Percentiles rank a stretch among this genome's conserved stretches.
phyloP scores from a whole-genome alignment of 345 rosid species.

The Salix suchowensis region DNA sequence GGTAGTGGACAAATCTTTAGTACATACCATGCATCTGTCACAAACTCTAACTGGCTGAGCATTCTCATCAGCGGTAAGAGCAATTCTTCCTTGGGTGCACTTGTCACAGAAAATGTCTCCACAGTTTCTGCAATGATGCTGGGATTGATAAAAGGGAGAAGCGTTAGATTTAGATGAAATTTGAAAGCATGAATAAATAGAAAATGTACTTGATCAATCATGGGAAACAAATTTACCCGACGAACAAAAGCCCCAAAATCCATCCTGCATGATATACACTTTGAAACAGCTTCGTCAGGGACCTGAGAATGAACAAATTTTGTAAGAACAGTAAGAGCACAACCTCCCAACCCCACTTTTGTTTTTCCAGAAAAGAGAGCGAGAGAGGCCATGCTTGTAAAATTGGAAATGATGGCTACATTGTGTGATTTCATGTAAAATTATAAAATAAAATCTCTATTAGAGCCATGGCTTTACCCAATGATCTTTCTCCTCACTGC shows the following conservation, averaged over 20 bases:
- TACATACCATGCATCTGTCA: slow-evolving; percentile 80
- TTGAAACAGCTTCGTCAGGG: slow-evolving; percentile 92
- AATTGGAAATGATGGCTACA: neutral
- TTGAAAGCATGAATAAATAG: neutral
- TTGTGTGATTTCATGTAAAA: neutral
- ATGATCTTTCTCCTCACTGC: slow-evolving; percentile 93
- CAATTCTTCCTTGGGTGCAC: slow-evolving; percentile 89
- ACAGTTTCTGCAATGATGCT: slow-evolving; percentile 99
- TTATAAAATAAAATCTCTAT: neutral
- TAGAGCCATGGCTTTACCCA: slow-evolving; percentile 42
- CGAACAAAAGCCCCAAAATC: slow-evolving; percentile 90
- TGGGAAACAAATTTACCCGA: slow-evolving; percentile 38
- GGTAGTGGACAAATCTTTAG: slow-evolving; percentile 6
- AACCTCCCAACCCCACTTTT: neutral
- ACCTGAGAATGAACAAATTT: slow-evolving; percentile 35
- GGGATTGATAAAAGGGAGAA: slow-evolving; percentile 12
- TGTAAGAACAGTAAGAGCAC: neutral
- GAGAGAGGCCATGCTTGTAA: neutral
- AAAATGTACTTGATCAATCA: neutral
- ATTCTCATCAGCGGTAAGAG: slow-evolving; percentile 91
- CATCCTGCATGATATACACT: slow-evolving; percentile 75
- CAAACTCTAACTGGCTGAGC: slow-evolving; percentile 96
- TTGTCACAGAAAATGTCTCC: slow-evolving; percentile 99
- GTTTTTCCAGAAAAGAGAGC: neutral
- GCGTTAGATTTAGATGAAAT: neutral